phyloP scores from a whole-genome alignment of 2,329 filamentous ascomycete species.

The Xylariaceae sp. region DNA sequence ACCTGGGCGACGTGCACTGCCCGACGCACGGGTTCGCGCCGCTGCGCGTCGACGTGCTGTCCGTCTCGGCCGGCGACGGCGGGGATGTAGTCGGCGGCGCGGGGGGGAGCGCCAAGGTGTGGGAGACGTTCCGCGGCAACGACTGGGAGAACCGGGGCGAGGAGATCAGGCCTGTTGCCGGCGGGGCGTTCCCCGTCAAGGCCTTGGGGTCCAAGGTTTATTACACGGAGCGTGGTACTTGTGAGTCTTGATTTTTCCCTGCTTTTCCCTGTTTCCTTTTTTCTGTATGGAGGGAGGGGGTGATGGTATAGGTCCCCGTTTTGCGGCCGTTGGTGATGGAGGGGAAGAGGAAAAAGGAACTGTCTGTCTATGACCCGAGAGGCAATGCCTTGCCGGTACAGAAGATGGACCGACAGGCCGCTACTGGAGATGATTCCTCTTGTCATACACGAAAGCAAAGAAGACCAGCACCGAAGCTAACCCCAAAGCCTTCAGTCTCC shows the following conservation, averaged over 20 bases:
- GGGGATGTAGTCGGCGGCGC: not conserved
- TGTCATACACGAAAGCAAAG: not conserved
- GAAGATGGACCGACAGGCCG: too few species aligned
- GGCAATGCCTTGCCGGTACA: too few species aligned
- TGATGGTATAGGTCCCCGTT: too few species aligned
- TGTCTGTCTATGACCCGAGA: too few species aligned
- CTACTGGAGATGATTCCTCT: too few species aligned
- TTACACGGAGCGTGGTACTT: constrained; percentile 76
- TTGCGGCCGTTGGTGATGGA: too few species aligned
- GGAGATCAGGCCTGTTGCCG: constrained; percentile 45
- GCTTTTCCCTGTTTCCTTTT: constrained; percentile 9
- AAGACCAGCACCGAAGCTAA: constrained; percentile 18
- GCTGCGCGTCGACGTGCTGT: constrained; percentile 75
- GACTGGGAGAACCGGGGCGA: constrained; percentile 89
- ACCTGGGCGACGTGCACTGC: constrained; percentile 82
- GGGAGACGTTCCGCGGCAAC: constrained; percentile 88
- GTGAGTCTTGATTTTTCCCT: constrained; percentile 58
- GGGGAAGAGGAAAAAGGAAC: too few species aligned
- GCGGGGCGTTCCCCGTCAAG: constrained; percentile 62
- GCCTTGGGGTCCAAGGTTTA: constrained; percentile 71
- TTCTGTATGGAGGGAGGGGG: not conserved
- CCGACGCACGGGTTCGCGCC: constrained; percentile 77
- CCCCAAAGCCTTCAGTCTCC: constrained; percentile 61
- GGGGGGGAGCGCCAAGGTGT: constrained; percentile 60
- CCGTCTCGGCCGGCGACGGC: constrained; percentile 45